A percentile compares a stretch with the other conserved stretches of the same genome.
These are phyloP conservation scores for Hamigera avellanea DNA, from an alignment of 495 filamentous ascomycete genomes.

Conservation along the genomic window DNA sequence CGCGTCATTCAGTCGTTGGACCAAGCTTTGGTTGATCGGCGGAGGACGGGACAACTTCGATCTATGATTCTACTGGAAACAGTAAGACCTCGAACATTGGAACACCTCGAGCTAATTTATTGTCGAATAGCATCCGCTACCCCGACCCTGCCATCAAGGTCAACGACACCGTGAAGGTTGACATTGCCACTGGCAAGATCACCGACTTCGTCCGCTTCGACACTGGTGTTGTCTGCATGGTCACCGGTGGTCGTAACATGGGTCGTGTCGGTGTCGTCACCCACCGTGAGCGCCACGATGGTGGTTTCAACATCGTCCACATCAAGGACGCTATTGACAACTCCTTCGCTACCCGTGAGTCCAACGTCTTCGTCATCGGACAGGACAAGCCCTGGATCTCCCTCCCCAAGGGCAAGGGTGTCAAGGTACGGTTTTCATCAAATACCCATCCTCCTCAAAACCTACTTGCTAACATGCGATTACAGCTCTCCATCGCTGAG, in stretches of 20 bases:
- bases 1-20: constrained; percentile 98
- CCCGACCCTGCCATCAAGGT: constrained; percentile 96
- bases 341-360: constrained; percentile 95
- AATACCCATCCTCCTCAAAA: background rate
- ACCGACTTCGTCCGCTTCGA: constrained; percentile 93
- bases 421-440: constrained; percentile 54
- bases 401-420: constrained; percentile 98
- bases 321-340: constrained; percentile 99
- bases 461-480: constrained; percentile 6
- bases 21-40: constrained; percentile 85
- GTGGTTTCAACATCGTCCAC: constrained; percentile 99
- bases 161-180: constrained; percentile 99
- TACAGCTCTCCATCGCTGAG: constrained; percentile 83
- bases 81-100: constrained; percentile 22
- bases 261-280: constrained; percentile 99
- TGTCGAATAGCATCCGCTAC: constrained; percentile 76
- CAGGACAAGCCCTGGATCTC: constrained; percentile 97
- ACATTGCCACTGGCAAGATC: constrained; percentile 94
- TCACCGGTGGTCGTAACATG: constrained; percentile 98
- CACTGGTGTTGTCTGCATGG: constrained; percentile 94
- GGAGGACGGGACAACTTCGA: constrained; percentile 29
- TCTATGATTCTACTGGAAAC: constrained; percentile 16
- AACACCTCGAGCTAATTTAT: constrained; percentile 27
- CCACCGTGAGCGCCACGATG: constrained; percentile 98
- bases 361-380: constrained; percentile 97